A percentile compares a stretch with the other conserved stretches of the same genome.
Conservation (phyloP, 2,329 filamentous ascomycete genomes). For the Cladosporium sp. region DNA sequence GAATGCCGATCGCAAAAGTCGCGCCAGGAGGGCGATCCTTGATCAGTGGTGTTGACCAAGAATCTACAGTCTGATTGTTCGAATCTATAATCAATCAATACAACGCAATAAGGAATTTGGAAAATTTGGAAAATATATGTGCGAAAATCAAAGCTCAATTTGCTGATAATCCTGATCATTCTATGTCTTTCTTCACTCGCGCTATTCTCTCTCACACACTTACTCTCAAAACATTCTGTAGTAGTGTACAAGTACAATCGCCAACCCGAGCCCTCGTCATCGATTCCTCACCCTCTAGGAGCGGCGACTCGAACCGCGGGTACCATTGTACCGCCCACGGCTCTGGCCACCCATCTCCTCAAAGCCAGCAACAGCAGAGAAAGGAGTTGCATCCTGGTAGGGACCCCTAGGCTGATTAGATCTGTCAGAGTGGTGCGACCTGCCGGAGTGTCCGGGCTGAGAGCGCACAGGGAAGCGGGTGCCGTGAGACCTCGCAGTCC, state of each 20-base stretch:
- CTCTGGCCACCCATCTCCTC: not conserved
- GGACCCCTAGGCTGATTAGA: not conserved
- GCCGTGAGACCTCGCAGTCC: not conserved
- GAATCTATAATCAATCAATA: not conserved
- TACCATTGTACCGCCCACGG: not conserved
- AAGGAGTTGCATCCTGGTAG: not conserved
- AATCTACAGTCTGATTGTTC: not conserved
- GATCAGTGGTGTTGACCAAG: not conserved
- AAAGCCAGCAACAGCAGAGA: not conserved
- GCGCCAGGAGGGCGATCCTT: not conserved
- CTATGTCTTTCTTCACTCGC: not conserved
- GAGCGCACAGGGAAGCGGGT: not conserved
- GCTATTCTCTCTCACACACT: not conserved
- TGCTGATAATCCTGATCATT: not conserved
- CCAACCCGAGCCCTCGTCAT: not conserved
- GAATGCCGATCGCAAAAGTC: not conserved
- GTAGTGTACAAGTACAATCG: not conserved
- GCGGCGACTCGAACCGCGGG: not conserved
- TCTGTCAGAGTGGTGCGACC: not conserved
- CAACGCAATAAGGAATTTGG: not conserved
- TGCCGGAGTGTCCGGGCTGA: not conserved
- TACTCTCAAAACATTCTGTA: not conserved
- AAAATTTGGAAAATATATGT: not conserved
- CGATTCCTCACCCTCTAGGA: not conserved
- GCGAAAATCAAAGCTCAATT: not conserved